Conservation (phyloP, 176 grass and related monocot species). For the Oryza meyeriana region DNA sequence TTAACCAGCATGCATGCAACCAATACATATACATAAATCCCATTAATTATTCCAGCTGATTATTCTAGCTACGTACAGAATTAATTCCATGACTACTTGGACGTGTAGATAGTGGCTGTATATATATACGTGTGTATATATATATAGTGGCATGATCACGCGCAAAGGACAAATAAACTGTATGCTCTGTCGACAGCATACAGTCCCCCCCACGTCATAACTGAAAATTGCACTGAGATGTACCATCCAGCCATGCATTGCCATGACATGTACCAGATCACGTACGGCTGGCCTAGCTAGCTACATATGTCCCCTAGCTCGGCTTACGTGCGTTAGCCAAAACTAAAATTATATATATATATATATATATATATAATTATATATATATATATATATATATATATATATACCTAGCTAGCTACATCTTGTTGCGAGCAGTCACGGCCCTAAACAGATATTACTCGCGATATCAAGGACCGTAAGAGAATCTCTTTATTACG, state of each 20-base stretch:
- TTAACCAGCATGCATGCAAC: not conserved
- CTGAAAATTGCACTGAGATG: not conserved
- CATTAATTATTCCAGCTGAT: not conserved
- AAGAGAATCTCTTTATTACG: too few species aligned
- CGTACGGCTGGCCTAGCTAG: not conserved
- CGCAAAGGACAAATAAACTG: not conserved
- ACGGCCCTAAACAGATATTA: too few species aligned
- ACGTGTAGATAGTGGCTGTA: too few species aligned
- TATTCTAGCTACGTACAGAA: not conserved
- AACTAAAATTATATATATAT: too few species aligned
- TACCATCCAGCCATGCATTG: not conserved
- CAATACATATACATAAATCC: not conserved
- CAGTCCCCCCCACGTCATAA: conserved; percentile 2
- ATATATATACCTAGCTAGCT: too few species aligned
- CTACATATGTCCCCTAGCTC: too few species aligned
- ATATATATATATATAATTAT: too few species aligned
- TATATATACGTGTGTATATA: too few species aligned
- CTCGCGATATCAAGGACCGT: too few species aligned
- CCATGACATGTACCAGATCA: not conserved
- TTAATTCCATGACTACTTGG: not conserved
- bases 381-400: too few species aligned
- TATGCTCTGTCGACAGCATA: not conserved
- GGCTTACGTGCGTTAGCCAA: too few species aligned
- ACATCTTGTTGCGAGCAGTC: too few species aligned
- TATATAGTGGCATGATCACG: conserved; percentile 1